A percentile compares a stretch with the other conserved stretches of the same genome.
phyloP scores from a whole-genome alignment of 164 flowering plant genomes.

The Liquidambar formosana region DNA sequence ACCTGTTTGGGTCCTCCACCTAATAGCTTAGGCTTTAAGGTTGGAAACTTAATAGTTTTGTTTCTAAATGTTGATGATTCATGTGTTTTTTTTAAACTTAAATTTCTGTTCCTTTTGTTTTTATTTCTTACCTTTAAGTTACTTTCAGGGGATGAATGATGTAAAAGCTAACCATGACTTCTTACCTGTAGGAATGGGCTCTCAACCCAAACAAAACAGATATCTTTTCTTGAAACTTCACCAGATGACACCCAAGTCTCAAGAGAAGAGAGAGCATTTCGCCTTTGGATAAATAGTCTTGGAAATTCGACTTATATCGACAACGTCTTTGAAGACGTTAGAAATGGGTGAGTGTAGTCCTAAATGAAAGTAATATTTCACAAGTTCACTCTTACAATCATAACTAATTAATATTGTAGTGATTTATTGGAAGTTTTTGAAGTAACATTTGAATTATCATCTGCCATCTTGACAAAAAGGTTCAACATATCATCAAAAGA shows the following conservation, averaged over 20 bases:
- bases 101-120: no score
- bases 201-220: slow-evolving; percentile 65
- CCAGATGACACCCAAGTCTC: slow-evolving; percentile 75
- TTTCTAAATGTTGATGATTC: not conserved
- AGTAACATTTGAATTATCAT: no score
- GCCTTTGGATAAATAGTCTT: slow-evolving; percentile 90
- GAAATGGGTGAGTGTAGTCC: slow-evolving; percentile 70
- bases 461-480: no score
- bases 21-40: no score
- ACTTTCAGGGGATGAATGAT: not conserved
- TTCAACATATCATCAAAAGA: no score
- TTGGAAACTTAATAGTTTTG: not conserved
- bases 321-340: slow-evolving; percentile 78
- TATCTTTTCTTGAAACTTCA: slow-evolving; percentile 63
- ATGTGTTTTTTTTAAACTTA: no score
- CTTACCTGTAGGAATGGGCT: slow-evolving; percentile 74
- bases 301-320: slow-evolving; percentile 67
- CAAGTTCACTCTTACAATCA: not conserved
- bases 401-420: not conserved
- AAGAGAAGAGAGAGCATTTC: slow-evolving; percentile 81
- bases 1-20: no score
- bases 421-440: not conserved
- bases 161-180: not conserved
- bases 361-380: not conserved
- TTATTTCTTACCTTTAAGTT: not conserved